phyloP scores from a whole-genome alignment of 257 asterid genomes.

The Linderniella brevidens region DNA sequence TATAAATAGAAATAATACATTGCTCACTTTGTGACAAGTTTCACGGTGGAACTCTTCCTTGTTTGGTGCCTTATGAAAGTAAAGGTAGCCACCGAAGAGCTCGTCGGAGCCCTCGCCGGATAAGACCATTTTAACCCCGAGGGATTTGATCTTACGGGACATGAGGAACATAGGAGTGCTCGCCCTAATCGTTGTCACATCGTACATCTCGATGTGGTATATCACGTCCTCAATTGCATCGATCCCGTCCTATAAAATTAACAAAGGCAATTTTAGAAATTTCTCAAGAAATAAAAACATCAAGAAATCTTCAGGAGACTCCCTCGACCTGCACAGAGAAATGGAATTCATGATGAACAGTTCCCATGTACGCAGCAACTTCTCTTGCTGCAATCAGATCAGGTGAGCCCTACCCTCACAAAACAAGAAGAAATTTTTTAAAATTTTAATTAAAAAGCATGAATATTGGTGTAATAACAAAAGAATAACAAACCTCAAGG shows the following conservation, averaged over 20 bases:
- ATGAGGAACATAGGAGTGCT: conserved; percentile 97
- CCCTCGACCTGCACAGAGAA: conserved; percentile 82
- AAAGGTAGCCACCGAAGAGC: conserved; percentile 84
- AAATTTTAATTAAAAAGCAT: background rate
- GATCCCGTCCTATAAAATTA: conserved; percentile 53
- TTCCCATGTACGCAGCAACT: conserved; percentile 84
- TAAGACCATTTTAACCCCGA: conserved; percentile 89
- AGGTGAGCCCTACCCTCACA: conserved; percentile 67
- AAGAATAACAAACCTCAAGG: conserved; percentile 55
- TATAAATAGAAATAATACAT: too few species aligned
- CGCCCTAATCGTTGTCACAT: conserved; percentile 90
- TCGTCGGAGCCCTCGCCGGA: conserved; percentile 97
- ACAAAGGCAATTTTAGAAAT: background rate
- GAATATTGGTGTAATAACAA: background rate
- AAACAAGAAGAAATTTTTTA: conserved; percentile 2
- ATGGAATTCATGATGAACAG: conserved; percentile 85
- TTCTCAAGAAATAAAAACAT: background rate
- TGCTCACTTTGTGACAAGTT: conserved; percentile 68
- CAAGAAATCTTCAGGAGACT: too few species aligned
- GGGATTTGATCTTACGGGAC: conserved; percentile 89
- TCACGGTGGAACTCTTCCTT: conserved; percentile 81
- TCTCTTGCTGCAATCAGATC: conserved; percentile 83
- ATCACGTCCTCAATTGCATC: conserved; percentile 97
- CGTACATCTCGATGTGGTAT: conserved; percentile 79
- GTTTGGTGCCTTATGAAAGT: conserved; percentile 88